A percentile compares a stretch with the other conserved stretches of the same genome.
These are phyloP conservation scores for Ehretia macrophylla DNA, from an alignment of 257 asterid genomes.

Conservation along the genomic window DNA sequence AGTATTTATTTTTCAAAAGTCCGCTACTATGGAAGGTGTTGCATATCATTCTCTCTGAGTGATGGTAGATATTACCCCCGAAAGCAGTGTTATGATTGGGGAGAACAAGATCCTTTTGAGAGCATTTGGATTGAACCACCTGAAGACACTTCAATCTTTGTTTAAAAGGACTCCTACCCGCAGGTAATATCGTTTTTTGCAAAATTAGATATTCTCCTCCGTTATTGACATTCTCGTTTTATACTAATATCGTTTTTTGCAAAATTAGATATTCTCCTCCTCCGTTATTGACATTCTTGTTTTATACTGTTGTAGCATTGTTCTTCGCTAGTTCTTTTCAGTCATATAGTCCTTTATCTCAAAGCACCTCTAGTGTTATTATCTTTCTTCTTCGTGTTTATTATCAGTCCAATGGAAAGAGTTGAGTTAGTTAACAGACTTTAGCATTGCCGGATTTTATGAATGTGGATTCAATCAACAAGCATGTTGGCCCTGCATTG, in stretches of 20 bases:
- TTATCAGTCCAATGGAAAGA: too few species aligned
- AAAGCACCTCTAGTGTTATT: too few species aligned
- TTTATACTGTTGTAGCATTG: not conserved
- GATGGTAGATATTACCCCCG: slow-evolving; percentile 68
- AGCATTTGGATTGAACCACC: slow-evolving; percentile 92
- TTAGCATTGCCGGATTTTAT: too few species aligned
- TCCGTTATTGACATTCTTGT: not conserved
- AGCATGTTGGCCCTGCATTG: too few species aligned
- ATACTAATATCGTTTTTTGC: not conserved
- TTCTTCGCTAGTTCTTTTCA: too few species aligned
- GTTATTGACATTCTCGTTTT: not conserved
- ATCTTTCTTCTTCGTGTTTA: too few species aligned
- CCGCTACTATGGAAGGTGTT: slow-evolving; percentile 70
- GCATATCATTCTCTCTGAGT: slow-evolving; percentile 64
- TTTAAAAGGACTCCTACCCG: slow-evolving; percentile 16
- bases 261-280: not conserved
- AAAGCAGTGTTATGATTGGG: slow-evolving; percentile 79
- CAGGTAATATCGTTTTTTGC: slow-evolving; percentile 14
- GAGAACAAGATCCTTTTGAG: slow-evolving; percentile 72
- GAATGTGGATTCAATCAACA: too few species aligned
- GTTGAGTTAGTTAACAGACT: too few species aligned
- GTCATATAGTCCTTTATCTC: too few species aligned
- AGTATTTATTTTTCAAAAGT: slow-evolving; percentile 79
- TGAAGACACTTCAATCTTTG: slow-evolving; percentile 54
- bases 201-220: not conserved